Conservation (phyloP, 805 yeast genomes). For the Hanseniaspora pseudoguilliermondii region DNA sequence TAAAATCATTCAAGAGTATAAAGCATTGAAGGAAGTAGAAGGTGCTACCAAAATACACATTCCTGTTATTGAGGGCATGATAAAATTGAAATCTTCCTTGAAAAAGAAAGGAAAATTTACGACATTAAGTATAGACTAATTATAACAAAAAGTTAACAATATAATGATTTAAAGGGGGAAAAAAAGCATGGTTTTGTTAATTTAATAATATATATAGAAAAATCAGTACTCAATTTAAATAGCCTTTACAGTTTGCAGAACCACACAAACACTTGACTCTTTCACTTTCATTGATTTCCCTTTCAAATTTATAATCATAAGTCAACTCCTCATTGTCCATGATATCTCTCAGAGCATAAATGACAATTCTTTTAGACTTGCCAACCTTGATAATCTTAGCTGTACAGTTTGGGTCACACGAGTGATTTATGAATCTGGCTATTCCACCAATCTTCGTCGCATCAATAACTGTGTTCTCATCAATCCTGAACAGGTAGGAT, state of each 20-base stretch:
- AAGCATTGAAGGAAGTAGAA: not conserved
- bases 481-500: conserved; percentile 80
- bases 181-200: not conserved
- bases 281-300: conserved; percentile 79
- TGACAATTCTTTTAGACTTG: conserved; percentile 85
- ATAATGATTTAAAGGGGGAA: too few relatives aligned
- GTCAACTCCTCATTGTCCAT: conserved; percentile 85
- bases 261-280: conserved; percentile 90
- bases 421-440: conserved; percentile 92
- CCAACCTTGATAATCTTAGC: conserved; percentile 93
- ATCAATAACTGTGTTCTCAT: conserved; percentile 88
- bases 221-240: conserved; percentile 41
- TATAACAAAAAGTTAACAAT: too few relatives aligned
- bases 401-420: conserved; percentile 94
- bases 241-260: conserved; percentile 87
- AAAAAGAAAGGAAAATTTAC: not conserved
- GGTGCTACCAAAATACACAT: not conserved
- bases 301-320: conserved; percentile 88
- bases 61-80: not conserved
- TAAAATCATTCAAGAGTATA: not conserved
- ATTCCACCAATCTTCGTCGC: conserved; percentile 96
- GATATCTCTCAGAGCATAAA: conserved; percentile 81
- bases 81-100: not conserved
- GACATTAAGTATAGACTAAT: not conserved
- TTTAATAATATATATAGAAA: not conserved